These are phyloP conservation scores for Cardamine chenopodiifolia DNA, from an alignment of 345 rosid species.

Conservation along the genomic window DNA sequence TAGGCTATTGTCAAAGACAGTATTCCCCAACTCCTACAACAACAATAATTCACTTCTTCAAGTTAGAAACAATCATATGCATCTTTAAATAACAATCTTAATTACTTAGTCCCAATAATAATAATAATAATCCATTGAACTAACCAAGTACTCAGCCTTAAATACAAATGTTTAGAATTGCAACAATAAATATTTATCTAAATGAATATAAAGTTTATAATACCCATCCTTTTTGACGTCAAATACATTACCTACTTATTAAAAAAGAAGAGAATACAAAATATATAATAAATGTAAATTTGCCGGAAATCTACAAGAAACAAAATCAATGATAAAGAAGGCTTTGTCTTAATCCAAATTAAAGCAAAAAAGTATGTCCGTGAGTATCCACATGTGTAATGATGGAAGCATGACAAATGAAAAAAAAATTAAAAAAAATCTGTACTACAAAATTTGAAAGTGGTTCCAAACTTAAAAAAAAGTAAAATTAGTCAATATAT, in stretches of 20 bases:
- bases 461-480: slow-evolving; percentile 27
- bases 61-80: not conserved
- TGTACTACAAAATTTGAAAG: slow-evolving; percentile 1
- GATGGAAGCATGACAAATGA: slow-evolving; percentile 41
- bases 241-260: slow-evolving; percentile 11
- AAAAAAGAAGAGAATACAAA: not conserved
- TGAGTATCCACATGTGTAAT: slow-evolving; percentile 46
- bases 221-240: not conserved
- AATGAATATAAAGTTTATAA: not conserved
- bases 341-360: slow-evolving; percentile 38
- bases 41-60: slow-evolving; percentile 17
- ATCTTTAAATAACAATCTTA: not conserved
- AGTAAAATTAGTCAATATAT: slow-evolving; percentile 16
- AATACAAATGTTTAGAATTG: not conserved
- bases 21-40: slow-evolving; percentile 91
- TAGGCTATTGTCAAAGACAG: slow-evolving; percentile 85
- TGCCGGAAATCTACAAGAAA: slow-evolving; percentile 32
- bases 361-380: slow-evolving; percentile 44
- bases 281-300: not conserved
- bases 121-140: not conserved
- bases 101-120: not conserved
- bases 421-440: not conserved
- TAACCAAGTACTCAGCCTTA: slow-evolving; percentile 3
- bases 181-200: not conserved
- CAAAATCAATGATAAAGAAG: slow-evolving; percentile 36